Evolutionary conservation across 768 basidiomycete species (phyloP), one percentile per base, ranked within the genome.

Genomic region (Pulveroboletus frians): DNA sequence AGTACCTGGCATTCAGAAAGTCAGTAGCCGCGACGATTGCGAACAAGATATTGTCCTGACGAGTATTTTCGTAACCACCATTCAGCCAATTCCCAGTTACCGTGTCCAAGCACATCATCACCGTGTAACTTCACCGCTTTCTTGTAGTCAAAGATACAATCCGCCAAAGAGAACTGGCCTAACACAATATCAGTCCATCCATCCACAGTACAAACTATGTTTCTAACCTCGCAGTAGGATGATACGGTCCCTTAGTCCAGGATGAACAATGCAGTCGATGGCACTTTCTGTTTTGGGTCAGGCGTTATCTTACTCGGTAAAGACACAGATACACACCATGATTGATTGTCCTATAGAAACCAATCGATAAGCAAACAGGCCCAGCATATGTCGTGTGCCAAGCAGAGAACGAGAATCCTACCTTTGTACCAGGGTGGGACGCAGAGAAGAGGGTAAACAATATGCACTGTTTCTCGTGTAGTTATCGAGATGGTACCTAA

Each of bases 241-340:
- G 77, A 95, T 86, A 30, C 91, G 79, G 59, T 96, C 93, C 31
- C 94, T 80, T 48, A 97, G 72, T 58, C 92, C 88, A 40, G 94
- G 88, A 69, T 93, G 89, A 50, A 91, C 76, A 40, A 96, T 83
- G 39, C 84, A 81, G 65, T 96, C 93, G 58, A 96, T 91, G n/a
- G 87, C 77, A 57, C 89, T 87, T 65, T 94, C 93, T 92, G 61
- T 10, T 59, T 39, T 7, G 39, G 40, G 41, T 55, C 43, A 67
- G 51, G 35, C 38, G 3, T 17, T 14, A 36, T 39, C 27, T 39
- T n/a, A 43, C 49, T 41, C 34, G 26, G 31, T 46, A 44, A 17
- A 5, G 26, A 35, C 50, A 37, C 3, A n/a, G 7, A 44, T 47
- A 64, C 76, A 41, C 53, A 86, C 88, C 88, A 62, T 96, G 93